These are phyloP conservation scores for Halophytophthora polymorphica DNA, from an alignment of 352 stramenopile species.

Conservation along the genomic window DNA sequence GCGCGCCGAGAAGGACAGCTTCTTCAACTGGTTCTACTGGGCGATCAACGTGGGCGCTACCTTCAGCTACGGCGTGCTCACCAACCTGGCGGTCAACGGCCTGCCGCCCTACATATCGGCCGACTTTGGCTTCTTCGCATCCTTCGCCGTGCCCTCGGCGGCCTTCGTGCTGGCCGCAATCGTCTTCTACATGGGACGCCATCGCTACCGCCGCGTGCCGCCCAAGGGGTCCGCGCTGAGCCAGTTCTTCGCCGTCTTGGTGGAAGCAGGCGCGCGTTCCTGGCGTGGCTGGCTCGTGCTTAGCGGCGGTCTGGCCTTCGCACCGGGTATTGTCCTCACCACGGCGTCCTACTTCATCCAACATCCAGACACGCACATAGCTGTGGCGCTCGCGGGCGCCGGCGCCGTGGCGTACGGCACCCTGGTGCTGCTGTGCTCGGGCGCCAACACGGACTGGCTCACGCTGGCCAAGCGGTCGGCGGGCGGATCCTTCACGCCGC, in stretches of 20 bases:
- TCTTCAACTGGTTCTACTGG: constrained; percentile 95
- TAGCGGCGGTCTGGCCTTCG: constrained; percentile 64
- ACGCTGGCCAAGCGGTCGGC: constrained; percentile 39
- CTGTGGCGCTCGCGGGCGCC: constrained; percentile 51
- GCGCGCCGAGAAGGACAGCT: constrained; percentile 79
- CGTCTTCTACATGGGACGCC: constrained; percentile 76
- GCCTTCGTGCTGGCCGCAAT: constrained; percentile 76
- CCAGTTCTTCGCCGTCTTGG: constrained; percentile 67
- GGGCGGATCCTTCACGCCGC: constrained; percentile 47
- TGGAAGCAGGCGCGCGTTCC: constrained; percentile 56
- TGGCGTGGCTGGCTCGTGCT: constrained; percentile 67
- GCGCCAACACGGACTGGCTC: constrained; percentile 63
- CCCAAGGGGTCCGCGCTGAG: constrained; percentile 75
- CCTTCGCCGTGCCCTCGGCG: constrained; percentile 82
- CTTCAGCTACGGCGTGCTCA: constrained; percentile 89
- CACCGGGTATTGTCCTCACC: constrained; percentile 73
- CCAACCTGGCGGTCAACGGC: constrained; percentile 89
- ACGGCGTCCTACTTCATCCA: constrained; percentile 79
- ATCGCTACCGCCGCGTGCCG: constrained; percentile 60
- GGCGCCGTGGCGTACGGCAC: constrained; percentile 63
- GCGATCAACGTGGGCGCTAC: constrained; percentile 90
- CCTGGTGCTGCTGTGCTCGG: constrained; percentile 63
- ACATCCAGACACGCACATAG: constrained; percentile 52
- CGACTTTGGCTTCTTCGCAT: constrained; percentile 86
- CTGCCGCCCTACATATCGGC: constrained; percentile 77